Conservation (phyloP, 306 rosid species). For the Vigna radiata region DNA sequence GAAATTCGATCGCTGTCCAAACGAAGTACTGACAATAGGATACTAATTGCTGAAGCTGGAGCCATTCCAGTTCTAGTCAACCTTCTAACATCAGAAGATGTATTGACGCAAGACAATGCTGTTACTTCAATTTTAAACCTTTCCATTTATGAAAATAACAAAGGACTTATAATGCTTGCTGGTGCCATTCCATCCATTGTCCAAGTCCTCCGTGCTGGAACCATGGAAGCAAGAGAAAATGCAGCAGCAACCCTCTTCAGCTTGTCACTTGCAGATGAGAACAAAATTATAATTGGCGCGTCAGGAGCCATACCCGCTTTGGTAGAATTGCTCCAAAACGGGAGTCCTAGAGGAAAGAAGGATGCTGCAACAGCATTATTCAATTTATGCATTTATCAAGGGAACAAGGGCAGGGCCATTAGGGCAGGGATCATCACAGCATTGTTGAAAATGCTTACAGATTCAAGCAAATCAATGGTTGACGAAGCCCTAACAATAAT, state of each 20-base stretch:
- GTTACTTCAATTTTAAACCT: slow-evolving; percentile 95
- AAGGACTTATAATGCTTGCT: slow-evolving; percentile 95
- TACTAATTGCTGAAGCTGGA: slow-evolving; percentile 92
- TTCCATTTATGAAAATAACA: slow-evolving; percentile 88
- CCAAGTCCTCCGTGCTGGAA: slow-evolving; percentile 89
- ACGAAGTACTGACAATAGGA: slow-evolving; percentile 94
- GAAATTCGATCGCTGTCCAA: slow-evolving; percentile 91
- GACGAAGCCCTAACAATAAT: slow-evolving; percentile 91
- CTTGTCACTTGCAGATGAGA: slow-evolving; percentile 95
- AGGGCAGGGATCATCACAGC: slow-evolving; percentile 82
- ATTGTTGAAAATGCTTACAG: slow-evolving; percentile 83
- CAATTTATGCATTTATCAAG: slow-evolving; percentile 93
- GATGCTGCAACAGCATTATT: slow-evolving; percentile 96
- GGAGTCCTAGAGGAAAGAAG: slow-evolving; percentile 90
- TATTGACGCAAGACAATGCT: slow-evolving; percentile 82
- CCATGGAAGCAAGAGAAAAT: slow-evolving; percentile 94
- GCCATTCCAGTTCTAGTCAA: slow-evolving; percentile 85
- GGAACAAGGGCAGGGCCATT: slow-evolving; percentile 93
- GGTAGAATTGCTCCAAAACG: slow-evolving; percentile 85
- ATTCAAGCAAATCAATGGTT: slow-evolving; percentile 79
- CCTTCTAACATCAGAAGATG: slow-evolving; percentile 82
- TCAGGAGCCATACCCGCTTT: slow-evolving; percentile 92
- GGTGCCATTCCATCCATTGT: slow-evolving; percentile 96
- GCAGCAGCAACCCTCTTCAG: slow-evolving; percentile 97
- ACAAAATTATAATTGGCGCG: slow-evolving; percentile 92